These are phyloP conservation scores for Nothophytophthora sp. DNA, from an alignment of 352 stramenopile species.

Conservation along the genomic window DNA sequence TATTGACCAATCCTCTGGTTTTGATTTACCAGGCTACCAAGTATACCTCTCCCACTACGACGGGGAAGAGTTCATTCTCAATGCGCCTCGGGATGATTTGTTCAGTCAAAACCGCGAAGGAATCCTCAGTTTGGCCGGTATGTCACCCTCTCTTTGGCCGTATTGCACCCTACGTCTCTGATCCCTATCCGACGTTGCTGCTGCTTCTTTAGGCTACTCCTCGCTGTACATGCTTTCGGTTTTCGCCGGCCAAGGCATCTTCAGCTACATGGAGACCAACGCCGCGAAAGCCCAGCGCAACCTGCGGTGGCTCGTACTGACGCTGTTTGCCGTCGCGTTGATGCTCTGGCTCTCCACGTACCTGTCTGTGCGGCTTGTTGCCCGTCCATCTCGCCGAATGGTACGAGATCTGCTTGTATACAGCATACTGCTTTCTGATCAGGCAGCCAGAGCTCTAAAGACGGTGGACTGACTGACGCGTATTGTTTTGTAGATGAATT, in stretches of 20 bases:
- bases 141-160: not conserved
- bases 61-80: conserved; percentile 78
- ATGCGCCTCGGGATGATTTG: conserved; percentile 69
- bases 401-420: conserved; percentile 19
- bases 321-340: conserved; percentile 39
- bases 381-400: conserved; percentile 73
- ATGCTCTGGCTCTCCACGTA: conserved; percentile 60
- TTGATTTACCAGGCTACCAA: conserved; percentile 63
- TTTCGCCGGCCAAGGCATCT: conserved; percentile 60
- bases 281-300: conserved; percentile 60
- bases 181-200: not conserved
- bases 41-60: conserved; percentile 74
- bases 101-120: conserved; percentile 96
- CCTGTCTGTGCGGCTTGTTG: conserved; percentile 53
- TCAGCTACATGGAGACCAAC: conserved; percentile 65
- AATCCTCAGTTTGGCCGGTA: conserved; percentile 89
- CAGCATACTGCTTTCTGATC: not conserved
- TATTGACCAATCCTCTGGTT: conserved; percentile 2
- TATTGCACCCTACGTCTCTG: too few species aligned
- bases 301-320: conserved; percentile 57
- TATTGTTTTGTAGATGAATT: conserved; percentile 48
- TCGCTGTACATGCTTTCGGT: conserved; percentile 87
- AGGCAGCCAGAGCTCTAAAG: not conserved
- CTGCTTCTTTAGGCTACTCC: conserved; percentile 82
- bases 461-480: not conserved